Base-by-base conservation (phyloP, 2,329 filamentous ascomycete genomes). In the Dactylellina haptotyla region DNA sequence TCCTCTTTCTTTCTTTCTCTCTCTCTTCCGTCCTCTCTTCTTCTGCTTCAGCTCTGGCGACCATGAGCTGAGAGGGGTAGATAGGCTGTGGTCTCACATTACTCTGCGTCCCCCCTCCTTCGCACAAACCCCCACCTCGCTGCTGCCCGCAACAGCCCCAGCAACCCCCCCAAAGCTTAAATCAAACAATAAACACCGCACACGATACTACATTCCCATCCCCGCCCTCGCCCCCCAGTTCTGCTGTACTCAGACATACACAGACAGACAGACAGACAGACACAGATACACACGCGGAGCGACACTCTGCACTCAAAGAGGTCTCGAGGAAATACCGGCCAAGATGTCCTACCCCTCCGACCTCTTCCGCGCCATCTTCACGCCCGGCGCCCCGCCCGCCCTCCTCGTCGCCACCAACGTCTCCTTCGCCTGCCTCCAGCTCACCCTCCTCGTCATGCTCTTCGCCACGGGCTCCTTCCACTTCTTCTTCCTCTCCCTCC, bases 281-380 rank as follows among this genome's bases (percentile, higher is more conserved):
- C n/a, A n/a, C n/a, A n/a, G n/a, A n/a, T n/a, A n/a, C n/a, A n/a
- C n/a, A n/a, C n/a, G n/a, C 32, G 32, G 32, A 6, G 32, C 14
- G 32, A 34, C 32, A 34, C 32, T 14, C n/a, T 3, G 30, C 9
- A n/a, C 6, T 14, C 32, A 43, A 51, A 43, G 39, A 34, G 30
- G 14, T 34, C 6, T 6, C 30, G 6, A 34, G 30, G 14, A 34
- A 5, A 34, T 6, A 34, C 8, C 61, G 39, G 51, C 26, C 41
- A 28, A 26, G 4, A 69, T 69, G 64, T 75, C 70, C 14, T 75
- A 67, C 81, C 79, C 96, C 75, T 85, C 88, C 79, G 87, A 93
- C 77, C 89, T 97, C 73, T 96, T 92, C 90, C 87, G 90, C 80
- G 96, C 92, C 79, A 89, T 98, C 84, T 97, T 98, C 85, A 95